Evolutionary conservation across 1,284 basidiomycete species (phyloP).

Genomic region (Rhodotorula sp.): DNA sequence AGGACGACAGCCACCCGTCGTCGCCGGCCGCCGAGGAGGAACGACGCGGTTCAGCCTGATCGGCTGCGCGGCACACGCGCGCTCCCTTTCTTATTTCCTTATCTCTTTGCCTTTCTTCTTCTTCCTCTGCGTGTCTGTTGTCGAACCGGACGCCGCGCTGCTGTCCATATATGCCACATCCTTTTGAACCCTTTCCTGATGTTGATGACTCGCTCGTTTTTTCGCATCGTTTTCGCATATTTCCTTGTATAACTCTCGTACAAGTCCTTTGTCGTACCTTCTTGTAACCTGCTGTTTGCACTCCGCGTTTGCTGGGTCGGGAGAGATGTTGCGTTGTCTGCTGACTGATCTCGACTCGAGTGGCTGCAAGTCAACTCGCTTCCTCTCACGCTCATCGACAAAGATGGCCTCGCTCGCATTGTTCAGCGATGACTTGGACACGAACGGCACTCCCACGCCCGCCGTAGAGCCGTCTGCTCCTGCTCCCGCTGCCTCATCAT

Average conservation of each 20-base stretch:
- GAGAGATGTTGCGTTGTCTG: too few species aligned
- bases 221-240: conserved; percentile 3
- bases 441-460: conserved; percentile 12
- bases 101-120: background rate
- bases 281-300: too few species aligned
- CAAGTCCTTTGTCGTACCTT: too few species aligned
- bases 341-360: too few species aligned
- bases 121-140: background rate
- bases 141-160: too few species aligned
- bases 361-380: background rate
- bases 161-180: too few species aligned
- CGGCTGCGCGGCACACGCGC: background rate
- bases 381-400: background rate
- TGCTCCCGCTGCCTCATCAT: background rate
- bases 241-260: background rate
- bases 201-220: conserved; percentile 6
- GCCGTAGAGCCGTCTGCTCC: background rate
- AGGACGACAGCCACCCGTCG: background rate
- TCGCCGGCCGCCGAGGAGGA: background rate
- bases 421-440: conserved; percentile 33
- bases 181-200: background rate
- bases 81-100: background rate
- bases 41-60: conserved; percentile 10
- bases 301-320: too few species aligned
- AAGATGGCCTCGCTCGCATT: conserved; percentile 20